Percentiles rank a stretch among this genome's conserved stretches.
phyloP scores from a whole-genome alignment of 1,139 yeast genomes.

The Candida gigantensis region DNA sequence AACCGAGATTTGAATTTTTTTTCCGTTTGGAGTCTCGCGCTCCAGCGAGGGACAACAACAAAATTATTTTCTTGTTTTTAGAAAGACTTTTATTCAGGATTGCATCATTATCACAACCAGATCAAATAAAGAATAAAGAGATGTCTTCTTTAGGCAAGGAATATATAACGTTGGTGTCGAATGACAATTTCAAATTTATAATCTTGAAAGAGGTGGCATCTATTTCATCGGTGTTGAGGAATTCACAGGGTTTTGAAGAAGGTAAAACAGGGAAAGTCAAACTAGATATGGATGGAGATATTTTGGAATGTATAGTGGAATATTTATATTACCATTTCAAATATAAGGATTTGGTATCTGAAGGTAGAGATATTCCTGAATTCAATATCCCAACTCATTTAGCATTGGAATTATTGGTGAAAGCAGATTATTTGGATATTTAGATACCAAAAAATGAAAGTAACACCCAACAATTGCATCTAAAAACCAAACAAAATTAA shows the following conservation, averaged over 20 bases:
- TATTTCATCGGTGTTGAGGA: constrained; percentile 77
- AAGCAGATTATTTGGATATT: constrained; percentile 85
- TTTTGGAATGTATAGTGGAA: constrained; percentile 81
- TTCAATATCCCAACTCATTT: constrained; percentile 91
- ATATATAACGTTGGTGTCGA: constrained; percentile 70
- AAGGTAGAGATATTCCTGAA: constrained; percentile 67
- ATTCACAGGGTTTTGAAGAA: constrained; percentile 64
- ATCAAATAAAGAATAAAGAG: neutral
- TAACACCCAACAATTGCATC: no score
- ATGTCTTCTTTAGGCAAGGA: constrained; percentile 16
- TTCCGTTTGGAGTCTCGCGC: no score
- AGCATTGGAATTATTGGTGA: constrained; percentile 87
- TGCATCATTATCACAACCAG: neutral
- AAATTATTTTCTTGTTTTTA: no score
- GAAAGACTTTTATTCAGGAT: no score
- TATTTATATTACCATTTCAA: constrained; percentile 77
- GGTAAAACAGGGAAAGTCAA: constrained; percentile 50
- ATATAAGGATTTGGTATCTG: constrained; percentile 57
- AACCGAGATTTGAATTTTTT: no score
- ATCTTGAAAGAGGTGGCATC: constrained; percentile 76
- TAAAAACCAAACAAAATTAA: no score
- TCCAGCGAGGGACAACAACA: no score
- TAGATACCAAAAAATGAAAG: constrained; percentile 11
- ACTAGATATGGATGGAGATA: constrained; percentile 69
- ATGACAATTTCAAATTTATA: constrained; percentile 68